Evolutionary conservation across 192 early-diverging fungal genomes (phyloP).

Genomic region (Coemansia sp.): DNA sequence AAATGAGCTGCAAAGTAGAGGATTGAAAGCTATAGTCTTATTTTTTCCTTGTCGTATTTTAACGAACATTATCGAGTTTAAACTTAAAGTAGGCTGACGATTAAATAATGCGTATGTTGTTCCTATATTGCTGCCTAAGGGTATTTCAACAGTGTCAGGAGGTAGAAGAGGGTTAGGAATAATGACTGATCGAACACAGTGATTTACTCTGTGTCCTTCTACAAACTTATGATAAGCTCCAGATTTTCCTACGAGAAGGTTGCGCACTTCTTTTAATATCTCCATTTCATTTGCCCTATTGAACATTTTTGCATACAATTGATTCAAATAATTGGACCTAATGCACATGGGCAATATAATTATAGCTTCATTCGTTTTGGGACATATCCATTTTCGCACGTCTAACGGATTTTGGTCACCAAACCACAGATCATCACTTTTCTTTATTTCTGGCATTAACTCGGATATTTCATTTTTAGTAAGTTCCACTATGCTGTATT

Average conservation of each 20-base stretch:
- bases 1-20: slow-evolving; percentile 20
- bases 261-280: background rate
- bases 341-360: slow-evolving; percentile 6
- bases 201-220: slow-evolving; percentile 24
- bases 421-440: slow-evolving; percentile 13
- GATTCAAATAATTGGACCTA: too few species aligned
- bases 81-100: too few species aligned
- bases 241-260: slow-evolving; percentile 11
- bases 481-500: too few species aligned
- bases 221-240: slow-evolving; percentile 23
- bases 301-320: too few species aligned
- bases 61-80: slow-evolving; percentile 13
- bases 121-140: too few species aligned
- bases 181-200: slow-evolving; percentile 20
- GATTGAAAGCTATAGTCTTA: slow-evolving; percentile 20
- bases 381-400: slow-evolving; percentile 13
- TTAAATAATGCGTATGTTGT: too few species aligned
- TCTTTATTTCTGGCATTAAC: background rate
- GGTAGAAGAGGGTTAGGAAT: slow-evolving; percentile 15
- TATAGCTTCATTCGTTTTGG: slow-evolving; percentile 16
- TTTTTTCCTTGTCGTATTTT: slow-evolving; percentile 16
- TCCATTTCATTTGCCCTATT: too few species aligned
- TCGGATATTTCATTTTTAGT: too few species aligned
- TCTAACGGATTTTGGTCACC: slow-evolving; percentile 22
- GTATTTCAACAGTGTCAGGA: background rate